Evolutionary conservation across 805 yeast species (phyloP).

Genomic region (Cephaloascus fragrans): DNA sequence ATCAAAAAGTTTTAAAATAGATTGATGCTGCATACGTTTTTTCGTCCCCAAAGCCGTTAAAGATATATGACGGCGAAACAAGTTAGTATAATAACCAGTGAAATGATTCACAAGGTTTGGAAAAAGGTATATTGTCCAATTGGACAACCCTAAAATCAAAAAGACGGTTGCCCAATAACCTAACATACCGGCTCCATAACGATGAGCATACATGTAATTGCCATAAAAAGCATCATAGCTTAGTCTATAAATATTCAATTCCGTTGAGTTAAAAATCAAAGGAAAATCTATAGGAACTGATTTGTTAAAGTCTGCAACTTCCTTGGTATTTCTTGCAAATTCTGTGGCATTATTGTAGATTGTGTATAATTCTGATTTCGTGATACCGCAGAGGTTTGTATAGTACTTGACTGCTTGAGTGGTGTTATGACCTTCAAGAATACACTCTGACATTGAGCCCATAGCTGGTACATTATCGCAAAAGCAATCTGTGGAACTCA

Average conservation of each 20-base stretch:
- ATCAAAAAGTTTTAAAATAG: constrained; percentile 7
- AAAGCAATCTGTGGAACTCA: not conserved
- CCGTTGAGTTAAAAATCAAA: not conserved
- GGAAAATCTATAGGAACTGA: not conserved
- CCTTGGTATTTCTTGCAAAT: not conserved
- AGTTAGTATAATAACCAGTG: not conserved
- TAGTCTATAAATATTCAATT: not conserved
- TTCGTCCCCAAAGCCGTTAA: not conserved
- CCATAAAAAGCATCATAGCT: not conserved
- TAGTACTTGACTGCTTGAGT: not conserved
- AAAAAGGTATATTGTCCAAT: not conserved
- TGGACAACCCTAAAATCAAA: not conserved
- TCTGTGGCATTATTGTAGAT: not conserved
- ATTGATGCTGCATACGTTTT: not conserved
- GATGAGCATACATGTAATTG: not conserved
- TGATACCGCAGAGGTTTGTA: not conserved
- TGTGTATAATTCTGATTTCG: not conserved
- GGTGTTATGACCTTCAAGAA: not conserved
- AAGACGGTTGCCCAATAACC: not conserved
- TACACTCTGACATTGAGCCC: not conserved
- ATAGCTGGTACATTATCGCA: not conserved
- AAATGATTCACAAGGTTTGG: not conserved
- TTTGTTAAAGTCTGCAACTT: not conserved
- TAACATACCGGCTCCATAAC: not conserved
- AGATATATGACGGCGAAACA: not conserved